Conservation (phyloP, 495 filamentous ascomycete genomes). For the Penicillium longicatenatum region DNA sequence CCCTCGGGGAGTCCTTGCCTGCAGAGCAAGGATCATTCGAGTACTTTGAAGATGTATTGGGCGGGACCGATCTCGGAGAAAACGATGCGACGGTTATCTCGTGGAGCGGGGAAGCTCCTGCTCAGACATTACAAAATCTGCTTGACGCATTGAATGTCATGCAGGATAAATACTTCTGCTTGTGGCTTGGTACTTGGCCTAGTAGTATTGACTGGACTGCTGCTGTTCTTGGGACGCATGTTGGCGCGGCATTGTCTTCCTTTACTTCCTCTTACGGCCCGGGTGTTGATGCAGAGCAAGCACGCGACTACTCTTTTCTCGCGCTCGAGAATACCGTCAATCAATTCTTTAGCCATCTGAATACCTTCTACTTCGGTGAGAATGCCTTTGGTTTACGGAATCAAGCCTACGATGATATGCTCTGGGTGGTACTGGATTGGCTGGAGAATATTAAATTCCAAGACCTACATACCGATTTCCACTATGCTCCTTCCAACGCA, state of each 20-base stretch:
- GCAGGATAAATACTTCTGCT: slow-evolving; percentile 75
- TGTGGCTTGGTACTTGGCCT: slow-evolving; percentile 83
- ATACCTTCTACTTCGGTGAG: slow-evolving; percentile 84
- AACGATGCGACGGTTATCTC: slow-evolving; percentile 4
- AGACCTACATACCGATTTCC: slow-evolving; percentile 65
- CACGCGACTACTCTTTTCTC: slow-evolving; percentile 37
- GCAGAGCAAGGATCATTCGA: background rate
- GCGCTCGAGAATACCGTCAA: slow-evolving; percentile 73
- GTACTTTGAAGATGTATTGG: slow-evolving; percentile 3
- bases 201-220: slow-evolving; percentile 91
- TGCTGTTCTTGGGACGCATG: slow-evolving; percentile 80
- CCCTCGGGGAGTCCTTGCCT: slow-evolving; percentile 13
- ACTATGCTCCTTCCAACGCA: slow-evolving; percentile 33
- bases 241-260: slow-evolving; percentile 67
- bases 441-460: slow-evolving; percentile 80
- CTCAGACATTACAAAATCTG: slow-evolving; percentile 43
- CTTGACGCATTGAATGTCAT: slow-evolving; percentile 68
- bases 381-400: slow-evolving; percentile 72
- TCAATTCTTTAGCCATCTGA: slow-evolving; percentile 75
- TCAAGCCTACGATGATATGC: slow-evolving; percentile 93
- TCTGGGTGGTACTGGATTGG: slow-evolving; percentile 96
- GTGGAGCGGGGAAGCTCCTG: slow-evolving; percentile 16
- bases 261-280: slow-evolving; percentile 50
- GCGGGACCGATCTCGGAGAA: slow-evolving; percentile 16
- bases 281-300: slow-evolving; percentile 17